Evolutionary conservation across 2,329 filamentous ascomycete species (phyloP), one percentile per base, ranked within the genome.

Genomic region (Phialemonium atrogriseum): DNA sequence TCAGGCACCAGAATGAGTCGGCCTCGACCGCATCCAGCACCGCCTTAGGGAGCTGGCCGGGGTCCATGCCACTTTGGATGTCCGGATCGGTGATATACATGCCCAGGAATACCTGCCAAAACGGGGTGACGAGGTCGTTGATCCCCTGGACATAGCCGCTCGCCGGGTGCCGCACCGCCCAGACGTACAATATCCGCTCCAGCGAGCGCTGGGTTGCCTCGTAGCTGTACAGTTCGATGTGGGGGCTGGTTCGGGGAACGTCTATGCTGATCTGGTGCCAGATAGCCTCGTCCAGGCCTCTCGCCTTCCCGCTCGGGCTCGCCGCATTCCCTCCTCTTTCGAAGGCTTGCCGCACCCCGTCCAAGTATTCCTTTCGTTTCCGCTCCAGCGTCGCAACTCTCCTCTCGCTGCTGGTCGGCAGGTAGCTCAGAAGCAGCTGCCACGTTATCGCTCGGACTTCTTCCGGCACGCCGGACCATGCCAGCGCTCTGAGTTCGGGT

Each of bases 181-280:
- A 98, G 2, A 98, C 76, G 53, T 98, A 98, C 13, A 98, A 61
- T 45, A 98, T 96, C 29, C 89, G 78, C 58, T 98, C 93, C 10
- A 98, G 64, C 1, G 87, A 95, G 33, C 88, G 70, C 54, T 98
- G 91, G 1, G 93, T 98, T 5, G 89, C 89, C 58, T 96, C 89
- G 52, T 94, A 96, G 43, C 85, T 76, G 59, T 98, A 98, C 1
- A 98, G 70, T 46, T 93, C 84, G 33, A 98, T 80, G 57, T 96
- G 91, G 9, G 91, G 91, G 52, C 94, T 96, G 4, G 91, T 98
- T 30, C 91, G 77, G 3, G 91, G 91, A 14, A 96, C 85, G 52
- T 98, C 91, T 50, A 98, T 98, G 58, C 87, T 95, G 59, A 98
- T 96, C 53, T 98, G 91, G 62, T 98, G 91, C 91, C 91, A 98